phyloP scores from a whole-genome alignment of 2,329 filamentous ascomycete species.

The Zarea fungicola region DNA sequence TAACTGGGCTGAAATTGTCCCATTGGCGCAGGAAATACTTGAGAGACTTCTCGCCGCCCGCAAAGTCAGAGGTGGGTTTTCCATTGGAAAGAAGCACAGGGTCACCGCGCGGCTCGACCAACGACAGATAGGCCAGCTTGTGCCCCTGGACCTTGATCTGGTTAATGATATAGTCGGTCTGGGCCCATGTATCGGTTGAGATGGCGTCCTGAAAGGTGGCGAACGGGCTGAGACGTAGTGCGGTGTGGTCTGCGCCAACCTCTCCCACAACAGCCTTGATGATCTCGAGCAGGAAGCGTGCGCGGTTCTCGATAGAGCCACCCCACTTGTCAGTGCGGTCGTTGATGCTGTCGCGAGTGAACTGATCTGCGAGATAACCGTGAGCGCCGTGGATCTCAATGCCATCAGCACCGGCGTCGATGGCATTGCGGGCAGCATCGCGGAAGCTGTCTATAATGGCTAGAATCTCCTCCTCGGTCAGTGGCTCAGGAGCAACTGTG shows the following conservation, averaged over 20 bases:
- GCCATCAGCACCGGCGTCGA: slow-evolving; percentile 62
- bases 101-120: slow-evolving; percentile 25
- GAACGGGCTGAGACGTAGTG: slow-evolving; percentile 41
- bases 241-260: slow-evolving; percentile 42
- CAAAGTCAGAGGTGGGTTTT: slow-evolving; percentile 16
- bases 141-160: slow-evolving; percentile 25
- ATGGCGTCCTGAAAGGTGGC: slow-evolving; percentile 22
- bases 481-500: slow-evolving; percentile 50
- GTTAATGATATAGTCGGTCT: slow-evolving; percentile 22
- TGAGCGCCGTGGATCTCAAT: slow-evolving; percentile 55
- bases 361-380: slow-evolving; percentile 56
- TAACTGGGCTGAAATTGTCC: slow-evolving; percentile 24
- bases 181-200: slow-evolving; percentile 17
- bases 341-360: slow-evolving; percentile 46
- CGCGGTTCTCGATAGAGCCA: slow-evolving; percentile 45
- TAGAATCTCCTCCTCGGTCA: slow-evolving; percentile 61
- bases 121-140: slow-evolving; percentile 23
- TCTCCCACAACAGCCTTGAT: slow-evolving; percentile 31
- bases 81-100: slow-evolving; percentile 14
- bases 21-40: slow-evolving; percentile 27
- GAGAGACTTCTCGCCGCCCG: slow-evolving; percentile 27
- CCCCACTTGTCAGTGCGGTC: slow-evolving; percentile 47
- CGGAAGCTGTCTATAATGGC: slow-evolving; percentile 55
- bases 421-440: slow-evolving; percentile 45
- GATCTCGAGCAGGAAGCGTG: slow-evolving; percentile 43